Conservation (phyloP, 306 rosid species). For the Acacia acuminata region DNA sequence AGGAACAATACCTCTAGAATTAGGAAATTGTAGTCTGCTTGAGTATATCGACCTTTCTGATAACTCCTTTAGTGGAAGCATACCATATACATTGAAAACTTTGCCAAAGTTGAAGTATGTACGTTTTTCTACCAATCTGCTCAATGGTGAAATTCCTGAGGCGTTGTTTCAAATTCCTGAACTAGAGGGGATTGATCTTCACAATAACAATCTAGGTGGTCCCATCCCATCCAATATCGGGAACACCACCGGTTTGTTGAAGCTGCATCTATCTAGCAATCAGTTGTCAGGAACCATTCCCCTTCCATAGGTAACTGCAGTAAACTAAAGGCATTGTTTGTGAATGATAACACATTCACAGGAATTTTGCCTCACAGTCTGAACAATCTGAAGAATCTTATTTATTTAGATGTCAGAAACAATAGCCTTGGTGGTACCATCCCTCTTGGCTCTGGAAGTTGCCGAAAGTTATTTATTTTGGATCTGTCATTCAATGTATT, state of each 20-base stretch:
- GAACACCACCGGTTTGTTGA: neutral
- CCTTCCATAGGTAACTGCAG: neutral
- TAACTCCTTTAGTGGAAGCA: conserved; percentile 43
- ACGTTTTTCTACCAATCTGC: neutral
- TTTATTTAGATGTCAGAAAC: neutral
- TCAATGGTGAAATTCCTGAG: neutral
- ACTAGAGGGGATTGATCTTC: neutral
- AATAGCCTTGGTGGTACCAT: neutral
- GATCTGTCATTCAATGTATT: neutral
- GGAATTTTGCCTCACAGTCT: neutral
- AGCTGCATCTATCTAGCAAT: neutral
- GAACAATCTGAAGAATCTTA: neutral
- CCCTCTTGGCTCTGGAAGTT: neutral
- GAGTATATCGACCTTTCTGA: conserved; percentile 44
- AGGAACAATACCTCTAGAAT: conserved; percentile 41
- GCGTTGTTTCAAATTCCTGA: neutral
- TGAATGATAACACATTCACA: neutral
- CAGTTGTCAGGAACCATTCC: neutral
- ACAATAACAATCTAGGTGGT: neutral
- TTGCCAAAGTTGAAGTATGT: conserved; percentile 21
- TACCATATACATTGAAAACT: conserved; percentile 41
- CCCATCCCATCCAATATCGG: neutral
- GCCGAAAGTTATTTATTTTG: neutral
- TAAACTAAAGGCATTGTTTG: neutral
- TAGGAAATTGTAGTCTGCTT: conserved; percentile 52